phyloP scores from a whole-genome alignment of 2,329 filamentous ascomycete genomes.

The Orbilia quercus region DNA sequence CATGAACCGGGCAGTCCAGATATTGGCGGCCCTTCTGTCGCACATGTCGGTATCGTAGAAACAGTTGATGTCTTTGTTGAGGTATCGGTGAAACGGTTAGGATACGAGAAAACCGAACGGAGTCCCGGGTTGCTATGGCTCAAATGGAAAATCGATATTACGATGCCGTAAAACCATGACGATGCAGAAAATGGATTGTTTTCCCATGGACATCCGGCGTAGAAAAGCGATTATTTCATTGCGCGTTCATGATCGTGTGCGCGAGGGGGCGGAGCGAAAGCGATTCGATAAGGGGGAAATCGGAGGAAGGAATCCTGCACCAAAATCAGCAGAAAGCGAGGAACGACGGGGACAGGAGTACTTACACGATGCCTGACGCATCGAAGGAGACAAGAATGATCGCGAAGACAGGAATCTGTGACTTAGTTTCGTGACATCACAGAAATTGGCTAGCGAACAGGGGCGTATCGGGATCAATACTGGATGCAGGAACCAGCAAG shows the following conservation, averaged over 20 bases:
- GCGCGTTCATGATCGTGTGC: conserved; percentile 20
- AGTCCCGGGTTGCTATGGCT: conserved; percentile 22
- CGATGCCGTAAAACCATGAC: conserved; percentile 47
- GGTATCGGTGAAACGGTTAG: conserved; percentile 14
- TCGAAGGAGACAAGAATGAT: conserved; percentile 10
- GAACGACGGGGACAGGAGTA: conserved; percentile 6
- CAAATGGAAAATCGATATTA: conserved; percentile 28
- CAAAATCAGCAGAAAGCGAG: conserved; percentile 15
- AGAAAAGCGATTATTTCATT: conserved; percentile 36
- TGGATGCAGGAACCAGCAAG: no score
- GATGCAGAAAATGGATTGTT: conserved; percentile 40
- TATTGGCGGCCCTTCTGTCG: conserved; percentile 49
- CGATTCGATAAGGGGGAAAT: conserved; percentile 33
- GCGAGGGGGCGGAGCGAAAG: conserved; percentile 10
- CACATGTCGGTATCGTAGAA: conserved; percentile 27
- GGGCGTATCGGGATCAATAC: no score
- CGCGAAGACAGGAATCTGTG: conserved; percentile 31
- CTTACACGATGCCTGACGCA: conserved; percentile 5
- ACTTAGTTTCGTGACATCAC: conserved; percentile 26
- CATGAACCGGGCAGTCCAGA: conserved; percentile 73
- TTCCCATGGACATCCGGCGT: conserved; percentile 40
- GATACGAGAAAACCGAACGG: conserved; percentile 26
- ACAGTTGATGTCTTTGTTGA: conserved; percentile 15
- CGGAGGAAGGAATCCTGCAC: conserved; percentile 4
- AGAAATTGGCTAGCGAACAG: background rate